Evolutionary conservation across 495 filamentous ascomycete species (phyloP).

Genomic region (Apiosordaria backusii): DNA sequence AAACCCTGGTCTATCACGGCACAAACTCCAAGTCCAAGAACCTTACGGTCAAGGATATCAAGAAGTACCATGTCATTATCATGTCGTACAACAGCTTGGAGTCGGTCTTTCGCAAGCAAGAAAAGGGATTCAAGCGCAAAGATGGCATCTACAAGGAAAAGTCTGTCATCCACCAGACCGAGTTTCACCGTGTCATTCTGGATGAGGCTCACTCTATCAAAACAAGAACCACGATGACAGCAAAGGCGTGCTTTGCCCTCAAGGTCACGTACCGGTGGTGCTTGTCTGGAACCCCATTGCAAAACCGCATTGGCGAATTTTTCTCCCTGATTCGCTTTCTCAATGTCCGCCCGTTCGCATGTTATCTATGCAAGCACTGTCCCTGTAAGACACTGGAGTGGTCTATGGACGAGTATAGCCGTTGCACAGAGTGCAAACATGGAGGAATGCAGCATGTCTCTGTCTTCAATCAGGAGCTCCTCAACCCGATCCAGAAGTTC

Average conservation of each 20-base stretch:
- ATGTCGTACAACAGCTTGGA: conserved; percentile 94
- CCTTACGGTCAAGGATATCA: conserved; percentile 66
- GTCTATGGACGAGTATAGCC: conserved; percentile 63
- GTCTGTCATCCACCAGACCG: conserved; percentile 79
- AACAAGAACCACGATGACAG: conserved; percentile 78
- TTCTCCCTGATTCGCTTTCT: conserved; percentile 92
- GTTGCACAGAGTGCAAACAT: conserved; percentile 61
- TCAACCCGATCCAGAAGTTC: conserved; percentile 69
- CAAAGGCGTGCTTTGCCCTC: conserved; percentile 90
- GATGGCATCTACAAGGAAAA: conserved; percentile 68
- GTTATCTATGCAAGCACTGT: conserved; percentile 87
- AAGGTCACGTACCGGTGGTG: conserved; percentile 89
- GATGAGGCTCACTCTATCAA: conserved; percentile 98
- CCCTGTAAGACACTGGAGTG: conserved; percentile 78
- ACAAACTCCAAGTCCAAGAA: conserved; percentile 78
- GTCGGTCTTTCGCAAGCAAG: conserved; percentile 86
- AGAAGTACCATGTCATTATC: conserved; percentile 86
- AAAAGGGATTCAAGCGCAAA: conserved; percentile 80
- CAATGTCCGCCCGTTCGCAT: conserved; percentile 79
- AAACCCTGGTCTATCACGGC: conserved; percentile 84
- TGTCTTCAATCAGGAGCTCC: conserved; percentile 91
- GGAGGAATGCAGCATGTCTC: conserved; percentile 82
- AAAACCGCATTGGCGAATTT: conserved; percentile 96
- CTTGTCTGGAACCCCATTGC: conserved; percentile 87
- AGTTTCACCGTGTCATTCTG: conserved; percentile 87